Percentiles rank a stretch among this genome's conserved stretches.
Evolutionary conservation across 1,284 basidiomycete genomes (phyloP).

Genomic region (Ustanciosporium gigantosporum): DNA sequence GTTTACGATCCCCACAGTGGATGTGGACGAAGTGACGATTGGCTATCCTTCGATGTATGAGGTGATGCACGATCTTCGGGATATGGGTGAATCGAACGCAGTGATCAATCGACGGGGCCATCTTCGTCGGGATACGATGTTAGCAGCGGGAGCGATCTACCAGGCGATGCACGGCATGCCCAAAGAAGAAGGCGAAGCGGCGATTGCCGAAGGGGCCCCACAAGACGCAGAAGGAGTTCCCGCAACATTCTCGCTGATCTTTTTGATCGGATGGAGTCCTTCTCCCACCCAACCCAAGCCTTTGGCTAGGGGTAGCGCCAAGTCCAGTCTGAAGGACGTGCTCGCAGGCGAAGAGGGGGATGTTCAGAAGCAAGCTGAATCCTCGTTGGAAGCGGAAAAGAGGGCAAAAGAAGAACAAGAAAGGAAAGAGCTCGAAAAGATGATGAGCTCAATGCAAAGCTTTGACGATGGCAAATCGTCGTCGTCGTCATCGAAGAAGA

Average conservation of each 20-base stretch:
- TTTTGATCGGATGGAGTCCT: conserved; percentile 99
- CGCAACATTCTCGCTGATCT: conserved; percentile 94
- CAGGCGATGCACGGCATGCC: conserved; percentile 68
- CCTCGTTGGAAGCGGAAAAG: not conserved
- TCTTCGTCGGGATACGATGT: conserved; percentile 82
- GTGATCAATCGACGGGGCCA: conserved; percentile 70
- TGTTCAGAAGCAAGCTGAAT: conserved; percentile 3
- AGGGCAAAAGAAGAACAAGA: not conserved
- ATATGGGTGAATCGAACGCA: conserved; percentile 97
- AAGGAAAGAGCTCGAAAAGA: not conserved
- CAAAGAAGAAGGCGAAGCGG: conserved; percentile 1
- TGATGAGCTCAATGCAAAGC: not conserved
- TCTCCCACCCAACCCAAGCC: conserved; percentile 80
- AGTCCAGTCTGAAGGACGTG: conserved; percentile 76
- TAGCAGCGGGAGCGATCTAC: conserved; percentile 91
- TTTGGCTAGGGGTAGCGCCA: conserved; percentile 79
- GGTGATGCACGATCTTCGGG: conserved; percentile 84
- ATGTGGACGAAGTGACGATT: conserved; percentile 89
- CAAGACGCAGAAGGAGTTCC: conserved; percentile 73
- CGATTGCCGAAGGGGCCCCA: not conserved
- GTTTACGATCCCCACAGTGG: conserved; percentile 90
- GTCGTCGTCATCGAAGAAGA: too few species aligned
- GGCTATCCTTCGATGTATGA: conserved; percentile 96
- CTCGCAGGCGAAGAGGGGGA: conserved; percentile 29
- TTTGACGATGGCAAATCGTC: too few species aligned